Percentiles rank a stretch among this genome's conserved stretches.
Conservation (phyloP, 2,329 filamentous ascomycete genomes). For the Alternaria brassicicola region DNA sequence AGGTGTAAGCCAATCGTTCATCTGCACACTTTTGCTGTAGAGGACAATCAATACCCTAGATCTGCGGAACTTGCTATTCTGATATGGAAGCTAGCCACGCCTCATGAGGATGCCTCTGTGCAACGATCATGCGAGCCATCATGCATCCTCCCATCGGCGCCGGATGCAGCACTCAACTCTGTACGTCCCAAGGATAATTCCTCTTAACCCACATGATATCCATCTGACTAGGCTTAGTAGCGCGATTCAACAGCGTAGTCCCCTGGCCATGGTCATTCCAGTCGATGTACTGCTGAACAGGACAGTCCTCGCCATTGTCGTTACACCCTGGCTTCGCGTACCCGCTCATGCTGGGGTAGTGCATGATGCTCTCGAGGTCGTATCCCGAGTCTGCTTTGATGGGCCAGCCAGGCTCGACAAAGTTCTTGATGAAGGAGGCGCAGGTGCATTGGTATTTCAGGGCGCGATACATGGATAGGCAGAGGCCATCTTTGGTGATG, state of each 20-base stretch:
- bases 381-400: background rate
- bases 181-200: background rate
- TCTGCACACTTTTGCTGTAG: background rate
- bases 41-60: background rate
- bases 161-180: background rate
- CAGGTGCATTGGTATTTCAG: background rate
- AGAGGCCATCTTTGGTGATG: background rate
- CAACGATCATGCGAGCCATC: background rate
- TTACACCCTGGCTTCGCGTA: constrained; percentile 2
- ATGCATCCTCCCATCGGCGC: background rate
- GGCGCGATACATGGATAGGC: background rate
- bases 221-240: background rate
- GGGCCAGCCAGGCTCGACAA: background rate
- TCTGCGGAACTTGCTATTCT: background rate
- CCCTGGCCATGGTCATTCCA: background rate
- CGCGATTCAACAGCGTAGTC: background rate
- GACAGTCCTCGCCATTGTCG: background rate
- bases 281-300: background rate
- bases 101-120: background rate
- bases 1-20: background rate
- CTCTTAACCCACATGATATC: background rate
- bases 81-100: background rate
- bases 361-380: background rate
- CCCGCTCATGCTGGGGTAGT: background rate
- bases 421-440: background rate